A percentile compares a stretch with the other conserved stretches of the same genome.
These are phyloP conservation scores for Cutaneotrichosporon sp. DNA, from an alignment of 1,284 basidiomycete species.

Conservation along the genomic window DNA sequence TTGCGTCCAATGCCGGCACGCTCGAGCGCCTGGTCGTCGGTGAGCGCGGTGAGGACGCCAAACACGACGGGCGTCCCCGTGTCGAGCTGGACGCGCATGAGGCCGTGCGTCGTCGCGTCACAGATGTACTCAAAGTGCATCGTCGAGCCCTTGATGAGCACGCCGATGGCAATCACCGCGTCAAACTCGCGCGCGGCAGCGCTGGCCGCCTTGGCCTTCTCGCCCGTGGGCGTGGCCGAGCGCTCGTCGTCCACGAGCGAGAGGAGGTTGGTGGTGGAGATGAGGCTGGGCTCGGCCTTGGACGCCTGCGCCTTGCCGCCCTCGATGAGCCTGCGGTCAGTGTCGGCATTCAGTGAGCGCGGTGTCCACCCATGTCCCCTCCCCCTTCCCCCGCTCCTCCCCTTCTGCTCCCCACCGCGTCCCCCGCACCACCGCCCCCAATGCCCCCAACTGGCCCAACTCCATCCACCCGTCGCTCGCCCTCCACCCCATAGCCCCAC, in stretches of 20 bases:
- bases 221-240: conserved; percentile 53
- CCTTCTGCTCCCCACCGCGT: too few relatives aligned
- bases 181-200: conserved; percentile 72
- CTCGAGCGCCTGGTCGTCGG: conserved; percentile 91
- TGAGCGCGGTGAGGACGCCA: conserved; percentile 90
- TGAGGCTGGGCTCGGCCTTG: conserved; percentile 50
- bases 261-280: conserved; percentile 50
- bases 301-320: conserved; percentile 50
- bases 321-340: conserved; percentile 45
- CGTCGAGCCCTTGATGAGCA: conserved; percentile 94
- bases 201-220: conserved; percentile 36
- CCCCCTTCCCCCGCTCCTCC: too few relatives aligned
- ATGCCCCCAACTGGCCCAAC: too few relatives aligned
- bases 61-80: conserved; percentile 94
- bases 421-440: too few relatives aligned
- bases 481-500: too few relatives aligned
- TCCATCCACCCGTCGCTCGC: too few relatives aligned
- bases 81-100: conserved; percentile 94
- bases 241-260: conserved; percentile 72
- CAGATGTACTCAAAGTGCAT: conserved; percentile 99
- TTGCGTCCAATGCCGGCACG: conserved; percentile 71
- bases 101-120: conserved; percentile 84
- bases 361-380: too few relatives aligned
- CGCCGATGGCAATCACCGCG: conserved; percentile 94
- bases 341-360: neutral